Evolutionary conservation across 2,329 filamentous ascomycete species (phyloP).

Genomic region (Phialophora expanda): DNA sequence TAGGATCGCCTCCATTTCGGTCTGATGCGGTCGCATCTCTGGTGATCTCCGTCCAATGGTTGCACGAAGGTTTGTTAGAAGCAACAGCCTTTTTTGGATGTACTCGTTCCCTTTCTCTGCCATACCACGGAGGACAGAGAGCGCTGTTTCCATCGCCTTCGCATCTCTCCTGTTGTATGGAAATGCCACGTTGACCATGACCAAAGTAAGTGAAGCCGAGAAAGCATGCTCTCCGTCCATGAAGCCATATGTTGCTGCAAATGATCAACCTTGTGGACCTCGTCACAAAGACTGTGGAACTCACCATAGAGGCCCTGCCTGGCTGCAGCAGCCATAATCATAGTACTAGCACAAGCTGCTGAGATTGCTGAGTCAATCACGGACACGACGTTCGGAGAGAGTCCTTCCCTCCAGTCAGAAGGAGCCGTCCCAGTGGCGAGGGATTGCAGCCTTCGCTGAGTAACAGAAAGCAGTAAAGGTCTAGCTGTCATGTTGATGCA

Average conservation of each 20-base stretch:
- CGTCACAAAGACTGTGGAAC: conserved; percentile 26
- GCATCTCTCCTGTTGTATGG: conserved; percentile 52
- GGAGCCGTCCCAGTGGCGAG: conserved; percentile 45
- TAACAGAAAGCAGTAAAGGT: conserved; percentile 60
- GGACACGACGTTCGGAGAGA: conserved; percentile 56
- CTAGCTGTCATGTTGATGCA: conserved; percentile 64
- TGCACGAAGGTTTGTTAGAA: conserved; percentile 48
- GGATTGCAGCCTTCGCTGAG: conserved; percentile 54
- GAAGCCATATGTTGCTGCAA: conserved; percentile 60
- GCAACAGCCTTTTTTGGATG: conserved; percentile 49
- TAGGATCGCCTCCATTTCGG: neutral
- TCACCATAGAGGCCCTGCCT: conserved; percentile 58
- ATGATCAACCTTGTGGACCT: neutral
- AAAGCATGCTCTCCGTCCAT: conserved; percentile 64
- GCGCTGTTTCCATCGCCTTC: conserved; percentile 53
- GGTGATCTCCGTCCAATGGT: conserved; percentile 34
- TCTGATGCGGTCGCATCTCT: neutral
- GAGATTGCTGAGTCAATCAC: conserved; percentile 61
- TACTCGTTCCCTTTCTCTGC: conserved; percentile 60
- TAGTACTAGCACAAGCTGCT: conserved; percentile 56
- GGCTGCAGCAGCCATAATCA: conserved; percentile 57
- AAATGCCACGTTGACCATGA: conserved; percentile 62
- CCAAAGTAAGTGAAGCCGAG: conserved; percentile 59
- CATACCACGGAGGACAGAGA: conserved; percentile 58
- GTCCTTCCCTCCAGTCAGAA: conserved; percentile 54